Percentiles rank a stretch among this genome's conserved stretches.
These are phyloP conservation scores for Colletotrichum sp. DNA, from an alignment of 2,329 filamentous ascomycete species.

Conservation along the genomic window DNA sequence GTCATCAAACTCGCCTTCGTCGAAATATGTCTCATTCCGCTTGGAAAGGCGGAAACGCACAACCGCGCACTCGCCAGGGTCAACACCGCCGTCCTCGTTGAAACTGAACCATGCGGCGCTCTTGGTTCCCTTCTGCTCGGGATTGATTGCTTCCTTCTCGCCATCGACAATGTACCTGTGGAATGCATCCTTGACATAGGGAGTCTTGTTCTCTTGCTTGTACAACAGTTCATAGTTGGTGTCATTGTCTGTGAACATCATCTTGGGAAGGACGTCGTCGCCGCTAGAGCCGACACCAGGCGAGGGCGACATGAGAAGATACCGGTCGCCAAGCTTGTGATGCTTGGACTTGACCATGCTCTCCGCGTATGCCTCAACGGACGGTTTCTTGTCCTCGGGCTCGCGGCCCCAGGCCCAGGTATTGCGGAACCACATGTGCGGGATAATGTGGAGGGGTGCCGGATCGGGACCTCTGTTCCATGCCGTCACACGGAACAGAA, in stretches of 20 bases:
- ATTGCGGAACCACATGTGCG: conserved; percentile 96
- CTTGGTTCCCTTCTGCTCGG: conserved; percentile 81
- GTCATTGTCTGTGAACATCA: conserved; percentile 96
- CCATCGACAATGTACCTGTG: conserved; percentile 85
- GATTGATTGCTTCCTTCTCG: conserved; percentile 83
- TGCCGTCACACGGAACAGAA: conserved; percentile 92
- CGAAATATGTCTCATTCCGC: conserved; percentile 77
- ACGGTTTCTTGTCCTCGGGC: conserved; percentile 76
- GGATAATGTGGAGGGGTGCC: conserved; percentile 90
- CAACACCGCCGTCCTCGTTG: conserved; percentile 85
- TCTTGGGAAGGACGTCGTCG: conserved; percentile 81
- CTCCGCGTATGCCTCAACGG: conserved; percentile 69
- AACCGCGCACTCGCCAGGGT: conserved; percentile 90
- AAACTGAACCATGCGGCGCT: conserved; percentile 91
- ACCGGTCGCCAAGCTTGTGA: conserved; percentile 80
- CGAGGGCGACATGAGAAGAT: conserved; percentile 85
- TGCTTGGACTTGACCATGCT: conserved; percentile 80
- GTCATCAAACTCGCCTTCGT: conserved; percentile 92
- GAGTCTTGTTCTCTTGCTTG: conserved; percentile 75
- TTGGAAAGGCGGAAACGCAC: conserved; percentile 89
- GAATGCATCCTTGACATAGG: conserved; percentile 95
- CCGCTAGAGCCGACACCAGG: conserved; percentile 81
- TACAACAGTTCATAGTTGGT: conserved; percentile 85
- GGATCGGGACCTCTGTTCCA: conserved; percentile 94
- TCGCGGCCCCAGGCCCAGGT: conserved; percentile 96